These are phyloP conservation scores for Penicillium freii DNA, from an alignment of 2,329 filamentous ascomycete species.

Conservation along the genomic window DNA sequence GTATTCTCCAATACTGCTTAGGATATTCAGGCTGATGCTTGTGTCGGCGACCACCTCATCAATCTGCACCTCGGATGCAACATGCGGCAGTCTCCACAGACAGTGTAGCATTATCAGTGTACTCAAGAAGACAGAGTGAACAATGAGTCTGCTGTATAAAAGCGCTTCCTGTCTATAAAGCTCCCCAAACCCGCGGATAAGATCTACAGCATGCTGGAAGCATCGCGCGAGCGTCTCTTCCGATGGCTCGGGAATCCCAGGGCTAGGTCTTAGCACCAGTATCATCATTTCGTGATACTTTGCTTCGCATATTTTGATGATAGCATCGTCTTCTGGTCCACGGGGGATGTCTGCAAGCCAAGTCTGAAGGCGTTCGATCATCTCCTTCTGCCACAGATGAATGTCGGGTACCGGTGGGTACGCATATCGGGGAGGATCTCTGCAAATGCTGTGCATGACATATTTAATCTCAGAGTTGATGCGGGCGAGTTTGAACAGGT, in stretches of 20 bases:
- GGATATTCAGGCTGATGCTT: constrained; percentile 45
- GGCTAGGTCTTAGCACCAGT: constrained; percentile 52
- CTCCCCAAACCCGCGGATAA: constrained; percentile 43
- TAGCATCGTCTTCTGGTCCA: constrained; percentile 5
- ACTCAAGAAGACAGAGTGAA: constrained; percentile 51
- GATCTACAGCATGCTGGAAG: constrained; percentile 44
- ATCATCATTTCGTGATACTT: constrained; percentile 52
- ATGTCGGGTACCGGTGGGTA: constrained; percentile 50
- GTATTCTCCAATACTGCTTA: constrained; percentile 54
- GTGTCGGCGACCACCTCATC: constrained; percentile 46
- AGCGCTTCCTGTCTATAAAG: constrained; percentile 49
- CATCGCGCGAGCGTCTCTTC: constrained; percentile 44
- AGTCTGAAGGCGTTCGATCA: constrained; percentile 41
- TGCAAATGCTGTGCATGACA: constrained; percentile 54
- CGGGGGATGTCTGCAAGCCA: constrained; percentile 44
- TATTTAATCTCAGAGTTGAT: constrained; percentile 61
- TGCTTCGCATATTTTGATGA: constrained; percentile 41
- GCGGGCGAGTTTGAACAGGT: constrained; percentile 45
- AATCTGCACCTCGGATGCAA: constrained; percentile 40
- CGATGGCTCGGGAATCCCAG: constrained; percentile 51
- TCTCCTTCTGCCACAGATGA: constrained; percentile 47
- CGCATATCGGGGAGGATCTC: constrained; percentile 49
- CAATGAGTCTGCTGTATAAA: constrained; percentile 50
- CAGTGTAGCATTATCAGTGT: constrained; percentile 54
- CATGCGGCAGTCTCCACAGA: constrained; percentile 47